Evolutionary conservation across 306 rosid species (phyloP), one percentile per base, ranked within the genome.

Genomic region (Pueraria montana): DNA sequence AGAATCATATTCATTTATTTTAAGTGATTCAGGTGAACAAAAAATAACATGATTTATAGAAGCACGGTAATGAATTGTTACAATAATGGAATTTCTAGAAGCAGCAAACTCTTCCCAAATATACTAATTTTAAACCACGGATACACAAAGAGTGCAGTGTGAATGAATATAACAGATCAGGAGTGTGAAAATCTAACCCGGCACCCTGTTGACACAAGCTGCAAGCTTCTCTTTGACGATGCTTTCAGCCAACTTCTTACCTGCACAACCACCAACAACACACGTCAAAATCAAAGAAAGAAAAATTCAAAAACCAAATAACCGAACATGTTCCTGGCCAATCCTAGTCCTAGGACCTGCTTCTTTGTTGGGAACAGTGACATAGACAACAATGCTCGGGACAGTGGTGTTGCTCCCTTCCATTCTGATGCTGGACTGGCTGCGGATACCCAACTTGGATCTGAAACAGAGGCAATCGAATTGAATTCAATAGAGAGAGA

Each of bases 311-410:
- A 40, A 18, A 71, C 0, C 0, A 11, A 14, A 72, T 0, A 80
- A 69, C 1, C 13, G 6, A 11, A 26, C 0, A 52, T 14, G 46
- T 23, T 23, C 18, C 26, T 64, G 62, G 45, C 0, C 30, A 38
- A 20, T 7, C 12, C 6, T 4, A 38, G 30, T 7, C 12, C 6
- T 4, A 38, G 30, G 53, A 95, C 99, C 99, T 80, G 89, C 90
- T 89, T 96, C 96, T 89, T 85, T 94, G 90, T 91, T 91, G 48
- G 98, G 97, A 55, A 94, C 99, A 20, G 99, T 96, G 62, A 94
- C 99, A 80, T 94, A 96, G 64, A 96, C 98, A 70, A 94, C 99
- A 36, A 96, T 96, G 85, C 92, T 90, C 30, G 99, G 95, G 21
- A 94, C 96, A 70, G 93, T 87, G 53, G 83, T 76, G 89, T 78